Conservation (phyloP, 495 filamentous ascomycete genomes). For the Penicillium odoratum region DNA sequence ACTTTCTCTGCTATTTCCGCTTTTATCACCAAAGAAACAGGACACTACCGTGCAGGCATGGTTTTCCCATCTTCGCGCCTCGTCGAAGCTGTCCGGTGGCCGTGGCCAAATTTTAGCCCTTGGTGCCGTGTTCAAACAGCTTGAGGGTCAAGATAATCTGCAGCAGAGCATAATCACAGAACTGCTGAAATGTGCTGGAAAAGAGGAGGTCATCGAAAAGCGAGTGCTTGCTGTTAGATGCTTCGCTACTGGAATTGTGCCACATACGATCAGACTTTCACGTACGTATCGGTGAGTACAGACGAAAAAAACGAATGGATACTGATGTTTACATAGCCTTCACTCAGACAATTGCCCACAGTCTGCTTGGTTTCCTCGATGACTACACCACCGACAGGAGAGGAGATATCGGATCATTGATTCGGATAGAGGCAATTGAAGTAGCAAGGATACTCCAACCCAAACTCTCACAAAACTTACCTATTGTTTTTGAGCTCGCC, state of each 20-base stretch:
- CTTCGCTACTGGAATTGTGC: slow-evolving; percentile 49
- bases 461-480: slow-evolving; percentile 7
- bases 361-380: slow-evolving; percentile 59
- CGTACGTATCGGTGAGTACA: not conserved
- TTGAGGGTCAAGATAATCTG: slow-evolving; percentile 23
- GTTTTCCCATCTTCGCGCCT: slow-evolving; percentile 39
- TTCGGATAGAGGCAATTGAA: slow-evolving; percentile 74
- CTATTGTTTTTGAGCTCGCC: slow-evolving; percentile 33
- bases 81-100: slow-evolving; percentile 40
- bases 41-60: slow-evolving; percentile 36
- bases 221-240: slow-evolving; percentile 61
- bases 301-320: not conserved
- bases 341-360: slow-evolving; percentile 25
- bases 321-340: slow-evolving; percentile 26
- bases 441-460: slow-evolving; percentile 45
- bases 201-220: slow-evolving; percentile 55
- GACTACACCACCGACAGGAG: slow-evolving; percentile 87
- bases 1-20: slow-evolving; percentile 40
- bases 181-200: slow-evolving; percentile 39
- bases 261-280: slow-evolving; percentile 37
- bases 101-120: slow-evolving; percentile 48
- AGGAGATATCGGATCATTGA: slow-evolving; percentile 85
- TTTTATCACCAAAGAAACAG: slow-evolving; percentile 36
- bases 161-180: slow-evolving; percentile 32
- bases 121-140: slow-evolving; percentile 39